Conservation (phyloP, 164 flowering plant species). For the Sextonia rubra region DNA sequence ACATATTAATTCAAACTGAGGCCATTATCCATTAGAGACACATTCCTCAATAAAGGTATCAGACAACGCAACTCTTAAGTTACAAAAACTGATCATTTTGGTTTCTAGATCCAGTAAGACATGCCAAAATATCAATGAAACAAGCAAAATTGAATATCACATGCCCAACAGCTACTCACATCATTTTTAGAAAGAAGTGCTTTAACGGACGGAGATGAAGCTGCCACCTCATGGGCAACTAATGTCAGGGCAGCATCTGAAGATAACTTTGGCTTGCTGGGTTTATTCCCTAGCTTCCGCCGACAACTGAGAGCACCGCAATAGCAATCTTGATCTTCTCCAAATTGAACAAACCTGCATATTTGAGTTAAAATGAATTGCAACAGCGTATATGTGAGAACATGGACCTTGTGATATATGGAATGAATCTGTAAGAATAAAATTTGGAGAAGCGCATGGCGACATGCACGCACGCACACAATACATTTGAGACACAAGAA, state of each 20-base stretch:
- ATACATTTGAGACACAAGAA: background rate
- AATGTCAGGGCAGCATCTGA: slow-evolving; percentile 65
- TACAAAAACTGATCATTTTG: background rate
- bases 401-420: background rate
- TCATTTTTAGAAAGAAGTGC: slow-evolving; percentile 31
- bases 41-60: background rate
- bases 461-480: too few relatives aligned
- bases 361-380: slow-evolving; percentile 5
- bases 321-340: slow-evolving; percentile 97
- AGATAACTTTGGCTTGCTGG: slow-evolving; percentile 66
- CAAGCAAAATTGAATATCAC: background rate
- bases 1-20: background rate
- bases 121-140: background rate
- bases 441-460: background rate
- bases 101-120: background rate
- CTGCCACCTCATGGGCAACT: slow-evolving; percentile 55
- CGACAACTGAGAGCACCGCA: slow-evolving; percentile 89
- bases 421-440: background rate
- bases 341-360: slow-evolving; percentile 99
- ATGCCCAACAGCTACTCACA: slow-evolving; percentile 14
- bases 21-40: background rate
- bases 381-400: background rate
- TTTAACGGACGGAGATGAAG: slow-evolving; percentile 45
- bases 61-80: background rate
- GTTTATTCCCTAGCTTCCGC: slow-evolving; percentile 78